Base-by-base conservation (phyloP, 768 basidiomycete species). In the Boletus patriciae region DNA sequence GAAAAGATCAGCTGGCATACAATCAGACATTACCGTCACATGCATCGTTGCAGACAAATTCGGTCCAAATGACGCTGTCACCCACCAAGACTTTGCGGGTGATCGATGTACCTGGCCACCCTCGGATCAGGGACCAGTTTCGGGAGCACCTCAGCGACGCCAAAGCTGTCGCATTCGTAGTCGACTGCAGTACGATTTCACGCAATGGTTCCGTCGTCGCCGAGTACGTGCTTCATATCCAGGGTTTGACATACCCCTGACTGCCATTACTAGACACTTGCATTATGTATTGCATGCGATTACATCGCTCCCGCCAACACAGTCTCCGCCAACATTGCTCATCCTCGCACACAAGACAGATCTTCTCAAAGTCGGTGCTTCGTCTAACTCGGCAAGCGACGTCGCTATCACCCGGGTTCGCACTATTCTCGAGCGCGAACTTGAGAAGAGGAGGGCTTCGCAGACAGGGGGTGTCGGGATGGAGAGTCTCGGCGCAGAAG, bases 31-130 rank as follows among this genome's bases (percentile, higher is more conserved):
- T 88, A 12, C 83, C 83, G 42, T 88, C 88, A 3, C 86, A 90
- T 62, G 84, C 88, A 4, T 93, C 92, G 0, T 75, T 94, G 66
- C 92, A 94, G 69, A 78, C 80, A 6, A 94, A 91, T 68, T 73
- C 78, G 1, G 80, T 83, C 5, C 61, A 77, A 6, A 68, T 86
- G 34, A 56, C 71, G 6, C 62, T 86, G n/a, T 67, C 72, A 7
- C 59, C 74, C 3, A 76, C 74, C 42, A 81, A 79, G 62, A 66
- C 71, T 15, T 66, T 88, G 44, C 80, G 77, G 40, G 71, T 89
- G 13, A 75, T 92, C 18, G 92, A 94, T 70, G 73, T 94, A 41
- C 92, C 92, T 9, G 92, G 92, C n/a, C 92, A 94, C 69, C 88
- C 91, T 11, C 82, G 92, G 41, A 80, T 94, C 53, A 74, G 90